phyloP scores from a whole-genome alignment of 495 filamentous ascomycete genomes.

The Penicillium crystallinum region DNA sequence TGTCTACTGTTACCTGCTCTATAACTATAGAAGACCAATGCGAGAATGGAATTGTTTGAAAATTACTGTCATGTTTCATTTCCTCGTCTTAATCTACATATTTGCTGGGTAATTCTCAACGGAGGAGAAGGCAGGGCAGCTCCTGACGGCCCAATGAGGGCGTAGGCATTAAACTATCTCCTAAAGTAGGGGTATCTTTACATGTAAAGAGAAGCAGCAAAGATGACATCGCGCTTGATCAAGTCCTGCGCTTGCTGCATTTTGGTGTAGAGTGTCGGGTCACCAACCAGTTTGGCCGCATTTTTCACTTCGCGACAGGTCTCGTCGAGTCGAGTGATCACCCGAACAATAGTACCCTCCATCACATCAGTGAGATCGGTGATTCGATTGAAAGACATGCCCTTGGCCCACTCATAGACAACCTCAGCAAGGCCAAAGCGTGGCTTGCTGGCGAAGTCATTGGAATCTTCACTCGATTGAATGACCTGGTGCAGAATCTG shows the following conservation, averaged over 20 bases:
- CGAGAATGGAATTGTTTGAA: not conserved
- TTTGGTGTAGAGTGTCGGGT: slow-evolving; percentile 87
- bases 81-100: not conserved
- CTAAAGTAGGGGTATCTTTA: slow-evolving; percentile 12
- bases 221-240: slow-evolving; percentile 93
- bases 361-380: slow-evolving; percentile 95
- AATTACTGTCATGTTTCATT: not conserved
- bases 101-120: not conserved
- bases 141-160: not conserved
- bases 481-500: slow-evolving; percentile 89
- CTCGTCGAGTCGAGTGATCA: slow-evolving; percentile 89
- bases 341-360: slow-evolving; percentile 92
- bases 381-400: slow-evolving; percentile 97
- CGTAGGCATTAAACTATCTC: not conserved
- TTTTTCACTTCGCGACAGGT: slow-evolving; percentile 97
- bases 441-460: slow-evolving; percentile 82
- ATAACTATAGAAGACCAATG: not conserved
- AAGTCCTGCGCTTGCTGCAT: slow-evolving; percentile 95
- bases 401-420: slow-evolving; percentile 96
- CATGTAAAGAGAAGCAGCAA: slow-evolving; percentile 83
- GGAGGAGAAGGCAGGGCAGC: not conserved
- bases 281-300: slow-evolving; percentile 92
- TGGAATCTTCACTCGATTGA: slow-evolving; percentile 78
- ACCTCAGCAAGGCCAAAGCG: slow-evolving; percentile 94
- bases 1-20: not conserved